phyloP scores from a whole-genome alignment of 768 basidiomycete species.

The Psilocybe cubensis region DNA sequence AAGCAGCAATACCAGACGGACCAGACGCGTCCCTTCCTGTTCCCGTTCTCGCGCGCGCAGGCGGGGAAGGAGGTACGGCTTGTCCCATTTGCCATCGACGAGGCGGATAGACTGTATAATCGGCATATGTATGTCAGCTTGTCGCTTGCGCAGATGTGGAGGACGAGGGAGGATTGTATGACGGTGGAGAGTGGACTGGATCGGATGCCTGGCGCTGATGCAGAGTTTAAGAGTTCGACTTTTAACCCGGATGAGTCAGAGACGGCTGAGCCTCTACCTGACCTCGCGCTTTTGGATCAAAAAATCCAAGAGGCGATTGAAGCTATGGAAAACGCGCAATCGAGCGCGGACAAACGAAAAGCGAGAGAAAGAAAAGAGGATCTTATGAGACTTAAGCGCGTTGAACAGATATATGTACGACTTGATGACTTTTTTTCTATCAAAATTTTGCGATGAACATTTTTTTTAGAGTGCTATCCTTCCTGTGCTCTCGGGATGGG shows the following conservation, averaged over 20 bases:
- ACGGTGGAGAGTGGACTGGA: constrained; percentile 91
- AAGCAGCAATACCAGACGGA: constrained; percentile 99
- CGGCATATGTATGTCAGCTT: constrained; percentile 91
- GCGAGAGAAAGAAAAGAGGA: constrained; percentile 76
- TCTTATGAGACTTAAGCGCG: constrained; percentile 83
- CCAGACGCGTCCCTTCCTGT: constrained; percentile 90
- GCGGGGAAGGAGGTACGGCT: constrained; percentile 61
- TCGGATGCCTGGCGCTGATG: constrained; percentile 71
- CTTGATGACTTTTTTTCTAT: neutral
- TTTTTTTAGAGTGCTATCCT: constrained; percentile 72
- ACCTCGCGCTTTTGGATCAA: constrained; percentile 71
- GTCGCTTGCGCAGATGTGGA: constrained; percentile 92
- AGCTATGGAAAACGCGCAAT: constrained; percentile 53
- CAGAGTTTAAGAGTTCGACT: constrained; percentile 55
- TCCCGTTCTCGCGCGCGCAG: constrained; percentile 84
- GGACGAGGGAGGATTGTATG: constrained; percentile 94
- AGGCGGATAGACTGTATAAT: constrained; percentile 90
- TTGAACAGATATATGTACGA: constrained; percentile 92
- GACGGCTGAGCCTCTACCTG: constrained; percentile 66
- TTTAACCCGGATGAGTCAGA: constrained; percentile 56
- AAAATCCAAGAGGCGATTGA: constrained; percentile 71
- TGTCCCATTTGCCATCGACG: constrained; percentile 96
- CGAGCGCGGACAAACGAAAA: constrained; percentile 56
- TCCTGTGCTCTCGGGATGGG: constrained; percentile 86
- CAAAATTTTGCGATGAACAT: neutral